Base-by-base conservation (phyloP, 2,329 filamentous ascomycete species). In the Pyrenochaeta sp. region DNA sequence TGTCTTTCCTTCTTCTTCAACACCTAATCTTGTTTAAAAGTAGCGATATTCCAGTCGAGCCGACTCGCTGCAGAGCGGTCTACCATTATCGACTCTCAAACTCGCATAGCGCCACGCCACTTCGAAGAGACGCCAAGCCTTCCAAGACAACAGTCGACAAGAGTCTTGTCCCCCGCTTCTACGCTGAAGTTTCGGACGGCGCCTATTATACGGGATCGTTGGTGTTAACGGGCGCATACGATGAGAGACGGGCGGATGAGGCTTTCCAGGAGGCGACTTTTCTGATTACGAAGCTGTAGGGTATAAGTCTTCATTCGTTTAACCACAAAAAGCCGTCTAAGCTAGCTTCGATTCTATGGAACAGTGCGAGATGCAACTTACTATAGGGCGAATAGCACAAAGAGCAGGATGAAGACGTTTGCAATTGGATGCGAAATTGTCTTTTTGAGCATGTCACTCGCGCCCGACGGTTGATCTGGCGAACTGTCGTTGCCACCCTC, bases 381-480 rank as follows among this genome's bases (percentile, higher is more conserved):
- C 68, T 69, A 71, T 56, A 69, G 28, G 50, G 34, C 55, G 39
- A 65, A 58, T 2, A 67, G 34, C 19, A 63, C 61, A 7, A 68
- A 55, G 10, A 67, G 60, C 25, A 68, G 27, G 30, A 71, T 50
- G 44, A 71, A 68, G n/a, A 65, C 52, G 48, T 69, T 71, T 6
- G 56, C 67, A 39, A 71, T 49, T 2, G 68, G 66, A 24, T 71
- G 68, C 25, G 59, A 55, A 25, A 71, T 68, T 48, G 65, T 67
- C 34, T 65, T 61, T 27, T 62, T 64, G 27, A 71, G 54, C 58
- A 61, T 61, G 47, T 53, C 63, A 13, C 60, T 57, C 2, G 66
- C 68, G 2, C 54, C 60, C 9, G 62, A 67, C 15, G 56, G 63
- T 22, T 45, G 51, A 8, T 58, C 58, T 0, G 25, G 24, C 5